These are phyloP conservation scores for Ehretia macrophylla DNA, from an alignment of 257 asterid species.

Conservation along the genomic window DNA sequence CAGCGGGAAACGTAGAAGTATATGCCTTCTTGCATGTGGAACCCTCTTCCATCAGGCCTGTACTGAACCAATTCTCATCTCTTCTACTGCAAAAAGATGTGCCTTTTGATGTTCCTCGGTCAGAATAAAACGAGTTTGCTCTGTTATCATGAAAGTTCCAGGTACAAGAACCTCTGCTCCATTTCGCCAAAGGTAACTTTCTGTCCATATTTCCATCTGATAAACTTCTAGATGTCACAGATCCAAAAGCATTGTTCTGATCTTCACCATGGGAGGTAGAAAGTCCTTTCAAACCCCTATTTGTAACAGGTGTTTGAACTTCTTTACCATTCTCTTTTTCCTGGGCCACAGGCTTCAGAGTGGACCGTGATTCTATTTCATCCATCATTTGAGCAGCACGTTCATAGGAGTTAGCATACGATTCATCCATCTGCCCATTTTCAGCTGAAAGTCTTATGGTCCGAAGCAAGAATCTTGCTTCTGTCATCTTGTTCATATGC, in stretches of 20 bases:
- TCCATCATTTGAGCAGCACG: conserved; percentile 35
- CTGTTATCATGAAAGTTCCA: conserved; percentile 11
- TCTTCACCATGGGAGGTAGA: neutral
- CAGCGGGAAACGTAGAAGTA: conserved; percentile 17
- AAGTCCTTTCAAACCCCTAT: conserved; percentile 3
- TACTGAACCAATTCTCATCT: conserved; percentile 13
- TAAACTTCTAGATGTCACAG: conserved; percentile 6
- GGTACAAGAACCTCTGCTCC: conserved; percentile 16
- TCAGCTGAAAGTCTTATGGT: conserved; percentile 39
- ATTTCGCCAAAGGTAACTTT: neutral
- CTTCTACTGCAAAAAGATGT: conserved; percentile 25
- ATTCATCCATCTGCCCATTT: conserved; percentile 43
- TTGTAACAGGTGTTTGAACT: conserved; percentile 1
- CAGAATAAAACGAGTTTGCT: too few species aligned
- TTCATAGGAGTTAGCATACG: conserved; percentile 56
- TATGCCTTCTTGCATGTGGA: neutral
- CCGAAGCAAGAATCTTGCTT: conserved; percentile 82
- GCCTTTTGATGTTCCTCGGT: conserved; percentile 25
- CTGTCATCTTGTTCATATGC: conserved; percentile 62
- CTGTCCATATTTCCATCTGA: conserved; percentile 1
- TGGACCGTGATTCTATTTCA: conserved; percentile 18
- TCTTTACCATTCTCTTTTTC: conserved; percentile 3
- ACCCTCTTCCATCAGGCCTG: conserved; percentile 5
- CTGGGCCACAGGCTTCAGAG: conserved; percentile 1
- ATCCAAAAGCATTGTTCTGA: conserved; percentile 1